Percentiles rank a stretch among this genome's conserved stretches.
phyloP scores from a whole-genome alignment of 495 filamentous ascomycete genomes.

The Platismatia glauca region DNA sequence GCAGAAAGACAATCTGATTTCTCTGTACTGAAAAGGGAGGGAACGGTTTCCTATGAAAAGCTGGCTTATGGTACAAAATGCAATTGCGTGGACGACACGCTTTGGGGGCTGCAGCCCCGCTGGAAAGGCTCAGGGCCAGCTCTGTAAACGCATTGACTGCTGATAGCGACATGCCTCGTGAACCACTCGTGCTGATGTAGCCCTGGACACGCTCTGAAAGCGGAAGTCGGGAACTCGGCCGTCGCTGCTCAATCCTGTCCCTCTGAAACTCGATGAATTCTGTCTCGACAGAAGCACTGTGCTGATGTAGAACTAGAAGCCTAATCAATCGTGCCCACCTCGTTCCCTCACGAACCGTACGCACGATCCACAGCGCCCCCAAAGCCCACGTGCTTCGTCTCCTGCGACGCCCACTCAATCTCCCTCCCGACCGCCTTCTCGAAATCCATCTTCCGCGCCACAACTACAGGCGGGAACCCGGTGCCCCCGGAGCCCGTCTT shows the following conservation, averaged over 20 bases:
- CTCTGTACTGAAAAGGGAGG: no score
- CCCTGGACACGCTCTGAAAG: not conserved
- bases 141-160: not conserved
- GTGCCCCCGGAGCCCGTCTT: not conserved
- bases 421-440: not conserved
- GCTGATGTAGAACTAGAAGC: not conserved
- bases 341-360: not conserved
- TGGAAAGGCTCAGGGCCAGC: not conserved
- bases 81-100: not conserved
- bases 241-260: not conserved
- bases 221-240: not conserved
- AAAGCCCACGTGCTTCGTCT: not conserved
- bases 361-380: not conserved
- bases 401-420: not conserved
- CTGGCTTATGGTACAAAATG: not conserved
- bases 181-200: not conserved
- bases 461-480: not conserved
- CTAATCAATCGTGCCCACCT: not conserved
- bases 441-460: slow-evolving; percentile 10
- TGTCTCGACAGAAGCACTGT: not conserved
- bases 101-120: not conserved
- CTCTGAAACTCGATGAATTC: not conserved
- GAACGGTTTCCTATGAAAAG: not conserved
- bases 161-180: not conserved
- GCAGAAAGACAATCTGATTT: no score